Base-by-base conservation (phyloP, 2,329 filamentous ascomycete species). In the Chaetoscypha palmicola region DNA sequence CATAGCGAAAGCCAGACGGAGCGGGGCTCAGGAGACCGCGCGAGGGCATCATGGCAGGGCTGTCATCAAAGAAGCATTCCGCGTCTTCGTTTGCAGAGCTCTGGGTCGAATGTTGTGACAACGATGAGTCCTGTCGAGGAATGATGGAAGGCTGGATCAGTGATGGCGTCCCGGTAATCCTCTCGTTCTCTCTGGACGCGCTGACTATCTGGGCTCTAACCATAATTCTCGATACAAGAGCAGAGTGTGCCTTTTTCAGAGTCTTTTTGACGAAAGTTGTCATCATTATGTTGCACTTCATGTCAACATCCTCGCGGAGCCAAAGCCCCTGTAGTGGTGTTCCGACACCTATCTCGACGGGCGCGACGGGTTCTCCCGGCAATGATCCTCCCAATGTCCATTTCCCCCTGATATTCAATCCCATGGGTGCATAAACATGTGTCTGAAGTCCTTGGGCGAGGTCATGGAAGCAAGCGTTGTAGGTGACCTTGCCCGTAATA, bases 231-330 rank as follows among this genome's bases (percentile, higher is more conserved):
- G 83, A 78, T 2, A 91, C 83, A 3, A 94, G 71, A 2, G 74
- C 69, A 8, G 70, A 73, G 57, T 94, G 87, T 0, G 85, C 77
- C 58, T 84, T 86, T 57, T 85, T 85, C 35, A 94, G 72, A 11
- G 86, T 92, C 66, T 80, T 85, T 70, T 86, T 90, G 46, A 94
- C 84, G 58, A 94, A 94, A 5, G 68, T 66, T 0, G 80, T 73
- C 68, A 92, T 76, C 50, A 92, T 68, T 46, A 88, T 68, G 57
- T 89, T 91, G 67, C 87, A 94, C 45, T 76, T 76, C 71, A 94
- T 80, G 50, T 88, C 82, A 38, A 92, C 81, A 53, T 94, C 88
- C 68, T 94, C 88, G n/a, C 84, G 74, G 32, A 94, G 68, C 60
- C 89, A 94, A 10, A 94, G 68, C 0, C 87, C 88, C 31, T 77